Evolutionary conservation across 2,329 filamentous ascomycete genomes (phyloP).

Genomic region (Diaporthe helianthi): DNA sequence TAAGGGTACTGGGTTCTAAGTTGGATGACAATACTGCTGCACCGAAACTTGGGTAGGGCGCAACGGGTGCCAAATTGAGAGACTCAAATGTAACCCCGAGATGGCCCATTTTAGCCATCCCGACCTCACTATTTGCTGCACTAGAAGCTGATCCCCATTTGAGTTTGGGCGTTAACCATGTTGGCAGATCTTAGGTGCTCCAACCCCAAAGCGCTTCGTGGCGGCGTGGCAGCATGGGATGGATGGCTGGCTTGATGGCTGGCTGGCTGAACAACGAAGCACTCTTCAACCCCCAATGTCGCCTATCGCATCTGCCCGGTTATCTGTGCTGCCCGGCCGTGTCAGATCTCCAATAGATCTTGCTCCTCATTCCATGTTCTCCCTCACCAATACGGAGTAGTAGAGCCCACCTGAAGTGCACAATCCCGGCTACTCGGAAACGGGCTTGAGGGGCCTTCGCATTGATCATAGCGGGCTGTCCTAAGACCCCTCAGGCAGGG

Average conservation of each 20-base stretch:
- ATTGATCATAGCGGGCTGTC: slow-evolving; percentile 21
- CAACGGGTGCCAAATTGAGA: slow-evolving; percentile 11
- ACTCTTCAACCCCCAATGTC: background rate
- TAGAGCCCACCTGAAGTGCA: background rate
- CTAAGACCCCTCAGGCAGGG: slow-evolving; percentile 21
- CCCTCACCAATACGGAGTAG: slow-evolving; percentile 9
- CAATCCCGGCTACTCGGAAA: slow-evolving; percentile 10
- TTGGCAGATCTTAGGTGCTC: background rate
- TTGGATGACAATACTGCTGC: slow-evolving; percentile 3
- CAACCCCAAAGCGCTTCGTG: background rate
- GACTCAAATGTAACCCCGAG: background rate
- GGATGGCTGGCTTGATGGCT: background rate
- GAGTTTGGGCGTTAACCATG: background rate
- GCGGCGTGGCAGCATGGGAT: background rate
- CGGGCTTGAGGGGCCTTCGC: slow-evolving; percentile 10
- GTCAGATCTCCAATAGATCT: slow-evolving; percentile 29
- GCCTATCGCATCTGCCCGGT: slow-evolving; percentile 12
- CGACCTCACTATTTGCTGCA: slow-evolving; percentile 21
- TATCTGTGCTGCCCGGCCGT: slow-evolving; percentile 21
- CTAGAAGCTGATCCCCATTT: slow-evolving; percentile 18
- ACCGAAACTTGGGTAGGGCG: background rate
- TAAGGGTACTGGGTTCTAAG: too few relatives aligned
- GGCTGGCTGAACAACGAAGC: background rate
- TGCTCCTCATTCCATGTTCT: background rate
- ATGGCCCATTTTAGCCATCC: background rate